These are phyloP conservation scores for Cadophora sp. DNA, from an alignment of 2,329 filamentous ascomycete species.

Conservation along the genomic window DNA sequence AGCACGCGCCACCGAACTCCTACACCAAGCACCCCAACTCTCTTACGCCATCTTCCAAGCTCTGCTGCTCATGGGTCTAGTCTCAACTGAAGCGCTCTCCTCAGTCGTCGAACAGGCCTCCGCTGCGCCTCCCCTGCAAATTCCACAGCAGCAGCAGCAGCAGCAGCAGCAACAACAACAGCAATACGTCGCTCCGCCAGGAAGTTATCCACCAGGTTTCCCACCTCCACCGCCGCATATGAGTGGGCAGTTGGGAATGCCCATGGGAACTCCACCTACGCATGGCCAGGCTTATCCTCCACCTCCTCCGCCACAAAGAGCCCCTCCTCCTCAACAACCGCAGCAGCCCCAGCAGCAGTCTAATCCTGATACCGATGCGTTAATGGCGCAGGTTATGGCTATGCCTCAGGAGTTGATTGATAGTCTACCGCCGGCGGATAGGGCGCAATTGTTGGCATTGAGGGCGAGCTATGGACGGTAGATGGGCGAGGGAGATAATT, in stretches of 20 bases:
- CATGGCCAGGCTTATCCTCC: constrained; percentile 46
- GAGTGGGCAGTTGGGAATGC: constrained; percentile 47
- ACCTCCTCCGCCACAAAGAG: constrained; percentile 31
- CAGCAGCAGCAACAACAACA: constrained; percentile 33
- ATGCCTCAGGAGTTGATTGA: constrained; percentile 84
- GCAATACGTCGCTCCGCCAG: constrained; percentile 33
- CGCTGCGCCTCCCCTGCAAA: constrained; percentile 50
- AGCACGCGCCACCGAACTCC: constrained; percentile 81
- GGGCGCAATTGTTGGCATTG: constrained; percentile 80
- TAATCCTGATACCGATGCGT: constrained; percentile 68
- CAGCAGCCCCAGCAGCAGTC: constrained; percentile 48
- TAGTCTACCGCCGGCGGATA: constrained; percentile 75
- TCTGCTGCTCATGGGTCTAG: constrained; percentile 88
- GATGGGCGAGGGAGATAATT: not conserved
- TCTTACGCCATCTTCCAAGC: constrained; percentile 96
- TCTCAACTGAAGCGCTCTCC: constrained; percentile 82
- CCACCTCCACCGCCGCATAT: constrained; percentile 49
- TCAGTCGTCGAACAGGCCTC: constrained; percentile 72
- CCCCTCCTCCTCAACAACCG: constrained; percentile 51
- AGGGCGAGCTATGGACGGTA: constrained; percentile 51
- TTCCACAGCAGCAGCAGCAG: constrained; percentile 30
- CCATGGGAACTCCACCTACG: constrained; percentile 52
- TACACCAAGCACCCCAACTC: constrained; percentile 89
- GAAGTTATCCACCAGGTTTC: constrained; percentile 46
- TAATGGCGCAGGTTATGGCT: constrained; percentile 82